Conservation (phyloP, 768 basidiomycete genomes). For the Auriscalpium vulgare region DNA sequence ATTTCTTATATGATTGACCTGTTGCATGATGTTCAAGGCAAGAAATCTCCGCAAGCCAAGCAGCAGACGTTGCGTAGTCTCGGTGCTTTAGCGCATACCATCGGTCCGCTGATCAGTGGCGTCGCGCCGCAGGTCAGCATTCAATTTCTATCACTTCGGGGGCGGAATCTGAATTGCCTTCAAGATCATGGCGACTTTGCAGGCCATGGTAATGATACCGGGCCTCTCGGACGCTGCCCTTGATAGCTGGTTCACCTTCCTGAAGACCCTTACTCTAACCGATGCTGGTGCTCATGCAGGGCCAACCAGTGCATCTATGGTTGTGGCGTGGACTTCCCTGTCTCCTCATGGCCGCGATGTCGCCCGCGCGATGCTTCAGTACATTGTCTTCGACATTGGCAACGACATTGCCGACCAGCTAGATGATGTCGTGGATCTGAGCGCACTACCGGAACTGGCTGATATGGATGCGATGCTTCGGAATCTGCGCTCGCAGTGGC, state of each 20-base stretch:
- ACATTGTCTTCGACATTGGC: slow-evolving; percentile 60
- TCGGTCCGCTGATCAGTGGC: slow-evolving; percentile 64
- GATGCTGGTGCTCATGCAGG: slow-evolving; percentile 84
- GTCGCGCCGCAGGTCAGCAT: slow-evolving; percentile 77
- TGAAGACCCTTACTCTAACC: slow-evolving; percentile 51
- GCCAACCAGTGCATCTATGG: slow-evolving; percentile 77
- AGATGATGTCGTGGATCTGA: slow-evolving; percentile 75
- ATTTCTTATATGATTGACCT: slow-evolving; percentile 81
- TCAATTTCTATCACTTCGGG: not conserved
- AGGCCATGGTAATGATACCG: slow-evolving; percentile 72
- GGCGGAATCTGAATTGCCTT: slow-evolving; percentile 6
- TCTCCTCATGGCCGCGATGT: slow-evolving; percentile 39
- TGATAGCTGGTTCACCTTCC: slow-evolving; percentile 71
- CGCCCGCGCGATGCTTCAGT: slow-evolving; percentile 55
- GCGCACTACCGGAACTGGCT: slow-evolving; percentile 57
- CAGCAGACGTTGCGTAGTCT: slow-evolving; percentile 73
- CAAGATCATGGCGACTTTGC: slow-evolving; percentile 94
- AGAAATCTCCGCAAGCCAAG: slow-evolving; percentile 61
- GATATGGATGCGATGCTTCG: slow-evolving; percentile 35
- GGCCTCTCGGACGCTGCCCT: slow-evolving; percentile 76
- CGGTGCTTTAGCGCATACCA: slow-evolving; percentile 58
- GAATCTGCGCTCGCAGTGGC: slow-evolving; percentile 38
- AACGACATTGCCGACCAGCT: slow-evolving; percentile 46
- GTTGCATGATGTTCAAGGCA: slow-evolving; percentile 77
- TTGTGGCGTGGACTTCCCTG: slow-evolving; percentile 68